Conservation (phyloP, 2,329 filamentous ascomycete species). For the Pyricularia pennisetigena region DNA sequence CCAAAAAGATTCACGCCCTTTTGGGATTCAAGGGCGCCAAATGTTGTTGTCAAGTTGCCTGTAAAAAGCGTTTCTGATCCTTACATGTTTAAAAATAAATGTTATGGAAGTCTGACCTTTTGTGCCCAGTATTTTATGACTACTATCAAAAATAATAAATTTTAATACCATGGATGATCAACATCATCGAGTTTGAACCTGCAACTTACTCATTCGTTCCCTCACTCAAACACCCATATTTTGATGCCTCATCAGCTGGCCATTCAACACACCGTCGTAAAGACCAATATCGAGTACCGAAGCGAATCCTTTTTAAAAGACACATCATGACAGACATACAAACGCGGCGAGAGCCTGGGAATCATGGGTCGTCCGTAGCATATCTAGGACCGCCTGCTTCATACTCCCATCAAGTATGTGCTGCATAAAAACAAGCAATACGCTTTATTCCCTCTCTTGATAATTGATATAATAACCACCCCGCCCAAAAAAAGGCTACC, state of each 20-base stretch:
- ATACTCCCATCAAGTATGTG: conserved; percentile 18
- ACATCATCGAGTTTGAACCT: background rate
- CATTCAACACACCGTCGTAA: too few relatives aligned
- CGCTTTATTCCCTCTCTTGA: background rate
- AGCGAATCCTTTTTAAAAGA: background rate
- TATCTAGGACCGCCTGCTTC: conserved; percentile 17
- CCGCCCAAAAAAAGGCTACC: conserved; percentile 16
- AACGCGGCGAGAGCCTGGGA: background rate
- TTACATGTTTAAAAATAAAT: background rate
- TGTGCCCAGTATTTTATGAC: background rate
- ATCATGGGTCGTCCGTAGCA: conserved; percentile 10
- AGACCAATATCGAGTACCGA: background rate
- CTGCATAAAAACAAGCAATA: background rate
- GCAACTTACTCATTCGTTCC: background rate
- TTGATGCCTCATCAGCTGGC: background rate
- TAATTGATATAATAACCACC: background rate
- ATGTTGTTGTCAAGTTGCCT: background rate
- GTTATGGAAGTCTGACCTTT: background rate
- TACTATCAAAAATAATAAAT: background rate
- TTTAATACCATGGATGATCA: background rate
- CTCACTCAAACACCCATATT: background rate
- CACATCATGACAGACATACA: background rate
- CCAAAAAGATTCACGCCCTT: background rate
- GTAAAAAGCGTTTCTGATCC: background rate
- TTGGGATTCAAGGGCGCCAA: background rate